These are phyloP conservation scores for Trapa bicornis DNA, from an alignment of 345 rosid species.

Conservation along the genomic window DNA sequence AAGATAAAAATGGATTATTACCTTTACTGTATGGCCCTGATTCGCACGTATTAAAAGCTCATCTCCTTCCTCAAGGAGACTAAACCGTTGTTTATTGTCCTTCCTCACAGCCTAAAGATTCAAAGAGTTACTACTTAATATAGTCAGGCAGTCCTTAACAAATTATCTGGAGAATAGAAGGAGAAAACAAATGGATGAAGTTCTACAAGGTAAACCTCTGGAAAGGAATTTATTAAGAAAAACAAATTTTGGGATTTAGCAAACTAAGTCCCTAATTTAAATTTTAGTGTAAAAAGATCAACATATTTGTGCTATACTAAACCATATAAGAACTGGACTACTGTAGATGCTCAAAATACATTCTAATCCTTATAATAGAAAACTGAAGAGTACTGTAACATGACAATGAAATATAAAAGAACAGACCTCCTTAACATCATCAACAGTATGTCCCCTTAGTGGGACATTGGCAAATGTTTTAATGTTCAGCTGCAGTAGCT, in stretches of 20 bases:
- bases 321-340: neutral
- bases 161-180: neutral
- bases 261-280: neutral
- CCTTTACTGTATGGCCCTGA: slow-evolving; percentile 75
- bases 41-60: slow-evolving; percentile 80
- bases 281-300: neutral
- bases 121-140: neutral
- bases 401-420: neutral
- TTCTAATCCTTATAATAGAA: neutral
- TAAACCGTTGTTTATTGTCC: slow-evolving; percentile 78
- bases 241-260: neutral
- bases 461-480: slow-evolving; percentile 62
- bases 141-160: neutral
- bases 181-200: neutral
- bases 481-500: slow-evolving; percentile 51
- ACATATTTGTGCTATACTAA: neutral
- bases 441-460: slow-evolving; percentile 51
- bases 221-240: neutral
- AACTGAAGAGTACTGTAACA: neutral
- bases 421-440: slow-evolving; percentile 70
- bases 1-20: neutral
- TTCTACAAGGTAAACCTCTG: neutral
- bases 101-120: slow-evolving; percentile 52
- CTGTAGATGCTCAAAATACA: neutral
- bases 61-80: slow-evolving; percentile 63